Evolutionary conservation across 495 filamentous ascomycete species (phyloP).

Genomic region (Talaromyces trachyspermus): DNA sequence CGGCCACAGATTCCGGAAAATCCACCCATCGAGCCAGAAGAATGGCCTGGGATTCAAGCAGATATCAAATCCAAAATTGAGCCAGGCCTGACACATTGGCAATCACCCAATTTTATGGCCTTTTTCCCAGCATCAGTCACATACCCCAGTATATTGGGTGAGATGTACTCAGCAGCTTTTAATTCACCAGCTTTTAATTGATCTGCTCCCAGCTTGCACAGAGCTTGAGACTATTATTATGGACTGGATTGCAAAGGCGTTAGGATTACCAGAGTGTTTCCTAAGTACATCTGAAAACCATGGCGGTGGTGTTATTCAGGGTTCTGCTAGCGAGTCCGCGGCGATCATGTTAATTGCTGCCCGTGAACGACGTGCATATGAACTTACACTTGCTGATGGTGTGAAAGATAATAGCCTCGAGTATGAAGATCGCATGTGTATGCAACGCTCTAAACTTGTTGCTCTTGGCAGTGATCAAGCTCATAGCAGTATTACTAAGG

Average conservation of each 20-base stretch:
- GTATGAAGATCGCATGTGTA: slow-evolving; percentile 52
- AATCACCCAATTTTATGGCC: slow-evolving; percentile 92
- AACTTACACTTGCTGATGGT: slow-evolving; percentile 42
- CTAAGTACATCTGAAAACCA: slow-evolving; percentile 63
- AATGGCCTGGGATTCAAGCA: slow-evolving; percentile 71
- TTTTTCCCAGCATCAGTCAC: slow-evolving; percentile 86
- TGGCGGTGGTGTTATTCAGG: slow-evolving; percentile 92
- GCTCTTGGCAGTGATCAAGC: slow-evolving; percentile 73
- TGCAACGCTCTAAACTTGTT: slow-evolving; percentile 63
- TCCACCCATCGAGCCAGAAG: slow-evolving; percentile 66
- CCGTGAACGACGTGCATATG: slow-evolving; percentile 62
- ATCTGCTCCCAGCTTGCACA: slow-evolving; percentile 89
- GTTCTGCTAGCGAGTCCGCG: slow-evolving; percentile 83
- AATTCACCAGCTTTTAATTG: slow-evolving; percentile 93
- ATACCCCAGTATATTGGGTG: slow-evolving; percentile 87
- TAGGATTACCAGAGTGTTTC: slow-evolving; percentile 68
- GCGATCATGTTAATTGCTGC: slow-evolving; percentile 85
- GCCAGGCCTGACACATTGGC: slow-evolving; percentile 94
- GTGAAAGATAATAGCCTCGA: slow-evolving; percentile 42
- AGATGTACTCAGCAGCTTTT: slow-evolving; percentile 86
- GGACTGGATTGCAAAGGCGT: slow-evolving; percentile 80
- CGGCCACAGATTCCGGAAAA: slow-evolving; percentile 64
- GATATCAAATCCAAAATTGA: slow-evolving; percentile 87
- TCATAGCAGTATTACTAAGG: slow-evolving; percentile 82
- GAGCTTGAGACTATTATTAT: slow-evolving; percentile 92